Evolutionary conservation across 805 yeast species (phyloP).

Genomic region (Saccharomycopsis javanensis): DNA sequence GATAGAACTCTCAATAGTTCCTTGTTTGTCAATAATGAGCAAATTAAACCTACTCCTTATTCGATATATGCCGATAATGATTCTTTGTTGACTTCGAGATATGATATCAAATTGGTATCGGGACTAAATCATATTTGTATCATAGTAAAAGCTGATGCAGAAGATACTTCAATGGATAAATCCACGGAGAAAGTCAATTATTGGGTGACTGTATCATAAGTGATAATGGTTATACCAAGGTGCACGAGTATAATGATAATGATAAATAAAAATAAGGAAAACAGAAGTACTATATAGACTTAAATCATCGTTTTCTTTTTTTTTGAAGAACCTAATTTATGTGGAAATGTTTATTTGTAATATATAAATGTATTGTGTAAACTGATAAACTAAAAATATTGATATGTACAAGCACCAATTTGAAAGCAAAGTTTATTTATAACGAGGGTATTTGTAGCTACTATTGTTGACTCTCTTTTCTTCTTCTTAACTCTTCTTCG

Average conservation of each 20-base stretch:
- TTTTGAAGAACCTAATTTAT: neutral
- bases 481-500: slow-evolving; percentile 40
- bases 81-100: slow-evolving; percentile 27
- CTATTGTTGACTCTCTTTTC: slow-evolving; percentile 9
- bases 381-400: neutral
- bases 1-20: slow-evolving; percentile 31
- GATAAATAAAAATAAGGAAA: neutral
- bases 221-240: neutral
- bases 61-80: slow-evolving; percentile 29
- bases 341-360: neutral
- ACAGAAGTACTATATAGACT: neutral
- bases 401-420: neutral
- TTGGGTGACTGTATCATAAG: slow-evolving; percentile 31
- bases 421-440: neutral
- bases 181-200: slow-evolving; percentile 29
- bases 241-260: neutral
- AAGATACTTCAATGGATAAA: slow-evolving; percentile 21
- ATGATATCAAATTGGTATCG: slow-evolving; percentile 36
- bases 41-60: slow-evolving; percentile 35
- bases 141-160: slow-evolving; percentile 13
- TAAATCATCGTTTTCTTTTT: neutral
- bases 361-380: neutral
- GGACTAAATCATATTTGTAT: slow-evolving; percentile 36
- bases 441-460: neutral
- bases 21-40: slow-evolving; percentile 37